These are phyloP conservation scores for Dendrobium huoshanense DNA, from an alignment of 106 monocot genomes.

Conservation along the genomic window DNA sequence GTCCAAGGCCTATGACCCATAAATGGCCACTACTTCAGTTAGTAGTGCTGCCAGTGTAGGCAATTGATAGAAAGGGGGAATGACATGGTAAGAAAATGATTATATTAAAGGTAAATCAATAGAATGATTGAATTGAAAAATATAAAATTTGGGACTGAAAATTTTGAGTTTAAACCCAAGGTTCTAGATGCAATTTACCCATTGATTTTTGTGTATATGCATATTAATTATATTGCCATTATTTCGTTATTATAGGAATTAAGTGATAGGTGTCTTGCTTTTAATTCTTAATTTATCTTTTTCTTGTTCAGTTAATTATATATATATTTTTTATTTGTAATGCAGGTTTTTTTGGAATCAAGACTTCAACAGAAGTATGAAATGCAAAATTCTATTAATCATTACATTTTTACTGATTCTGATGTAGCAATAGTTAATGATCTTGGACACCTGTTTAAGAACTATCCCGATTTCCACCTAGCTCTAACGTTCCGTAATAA, in stretches of 20 bases:
- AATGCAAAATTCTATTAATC: slow-evolving; percentile 20
- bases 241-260: neutral
- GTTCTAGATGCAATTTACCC: neutral
- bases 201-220: neutral
- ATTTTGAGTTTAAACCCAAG: neutral
- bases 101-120: too few relatives aligned
- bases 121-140: too few relatives aligned
- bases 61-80: too few relatives aligned
- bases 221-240: neutral
- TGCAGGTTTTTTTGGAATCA: slow-evolving; percentile 65
- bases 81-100: too few relatives aligned
- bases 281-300: neutral
- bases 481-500: slow-evolving; percentile 96
- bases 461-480: slow-evolving; percentile 67
- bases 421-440: slow-evolving; percentile 88
- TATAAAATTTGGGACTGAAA: neutral
- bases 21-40: too few relatives aligned
- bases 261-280: neutral
- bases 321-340: neutral
- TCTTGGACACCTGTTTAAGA: slow-evolving; percentile 73
- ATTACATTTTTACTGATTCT: slow-evolving; percentile 86
- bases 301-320: neutral
- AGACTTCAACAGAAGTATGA: slow-evolving; percentile 33
- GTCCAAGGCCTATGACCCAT: too few relatives aligned
- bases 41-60: too few relatives aligned